Percentiles rank a stretch among this genome's conserved stretches.
Conservation (phyloP, 345 rosid species). For the Odontarrhena argentea region DNA sequence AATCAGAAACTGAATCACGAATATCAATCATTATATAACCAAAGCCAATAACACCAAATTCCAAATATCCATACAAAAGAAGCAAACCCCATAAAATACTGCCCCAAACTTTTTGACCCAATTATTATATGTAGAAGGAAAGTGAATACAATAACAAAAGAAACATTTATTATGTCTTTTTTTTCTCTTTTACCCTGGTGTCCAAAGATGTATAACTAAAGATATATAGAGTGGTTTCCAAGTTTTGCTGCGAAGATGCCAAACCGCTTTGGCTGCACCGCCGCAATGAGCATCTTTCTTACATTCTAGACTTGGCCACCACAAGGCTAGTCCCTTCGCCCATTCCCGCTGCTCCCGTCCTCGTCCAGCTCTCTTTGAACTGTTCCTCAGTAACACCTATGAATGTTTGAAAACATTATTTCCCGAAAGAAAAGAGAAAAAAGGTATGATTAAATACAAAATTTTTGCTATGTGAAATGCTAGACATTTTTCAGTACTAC, state of each 20-base stretch:
- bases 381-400: conserved; percentile 96
- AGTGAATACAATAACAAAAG: conserved; percentile 25
- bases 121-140: conserved; percentile 25
- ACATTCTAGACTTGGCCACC: conserved; percentile 88
- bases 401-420: background rate
- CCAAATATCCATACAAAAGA: conserved; percentile 30
- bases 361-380: conserved; percentile 87
- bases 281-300: conserved; percentile 21
- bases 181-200: conserved; percentile 7
- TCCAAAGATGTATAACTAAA: conserved; percentile 25
- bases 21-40: conserved; percentile 10
- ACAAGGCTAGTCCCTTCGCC: conserved; percentile 53
- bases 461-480: background rate
- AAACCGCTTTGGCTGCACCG: conserved; percentile 25
- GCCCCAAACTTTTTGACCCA: conserved; percentile 25
- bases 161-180: conserved; percentile 31
- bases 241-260: conserved; percentile 22
- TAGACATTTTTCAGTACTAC: background rate
- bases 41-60: conserved; percentile 24
- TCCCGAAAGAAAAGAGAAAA: background rate
- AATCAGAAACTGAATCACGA: conserved; percentile 1
- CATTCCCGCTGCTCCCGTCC: conserved; percentile 57
- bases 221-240: conserved; percentile 37
- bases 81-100: conserved; percentile 34
- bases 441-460: background rate